Evolutionary conservation across 2,329 filamentous ascomycete genomes (phyloP).

Genomic region (Fusarium oligoseptatum): DNA sequence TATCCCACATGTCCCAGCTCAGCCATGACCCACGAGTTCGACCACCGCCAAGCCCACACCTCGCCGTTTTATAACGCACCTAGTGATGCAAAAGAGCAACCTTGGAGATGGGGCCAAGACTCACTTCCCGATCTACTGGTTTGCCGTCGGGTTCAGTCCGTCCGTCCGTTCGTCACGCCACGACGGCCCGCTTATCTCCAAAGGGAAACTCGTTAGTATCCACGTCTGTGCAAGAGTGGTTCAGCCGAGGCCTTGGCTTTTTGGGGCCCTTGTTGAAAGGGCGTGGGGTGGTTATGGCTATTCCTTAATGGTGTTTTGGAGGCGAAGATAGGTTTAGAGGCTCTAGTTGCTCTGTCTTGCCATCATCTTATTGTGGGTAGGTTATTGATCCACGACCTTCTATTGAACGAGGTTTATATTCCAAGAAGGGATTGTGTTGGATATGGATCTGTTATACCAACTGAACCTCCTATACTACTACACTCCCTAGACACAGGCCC

Average conservation of each 20-base stretch:
- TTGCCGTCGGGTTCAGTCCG: neutral
- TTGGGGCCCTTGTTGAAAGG: neutral
- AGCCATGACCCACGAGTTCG: neutral
- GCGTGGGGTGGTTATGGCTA: neutral
- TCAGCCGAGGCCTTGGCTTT: neutral
- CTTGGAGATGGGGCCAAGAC: neutral
- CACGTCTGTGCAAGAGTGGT: neutral
- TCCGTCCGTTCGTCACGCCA: neutral
- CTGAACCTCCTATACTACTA: neutral
- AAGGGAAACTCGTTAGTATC: neutral
- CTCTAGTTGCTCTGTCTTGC: neutral
- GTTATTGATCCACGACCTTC: neutral
- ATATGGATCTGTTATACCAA: neutral
- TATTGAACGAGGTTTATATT: neutral
- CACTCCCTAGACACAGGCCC: neutral
- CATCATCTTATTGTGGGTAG: neutral
- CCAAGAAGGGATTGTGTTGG: neutral
- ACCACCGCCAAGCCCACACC: neutral
- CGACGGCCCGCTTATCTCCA: neutral
- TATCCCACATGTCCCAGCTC: neutral
- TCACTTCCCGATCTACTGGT: constrained; percentile 1
- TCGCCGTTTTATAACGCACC: neutral
- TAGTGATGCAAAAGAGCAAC: constrained; percentile 2
- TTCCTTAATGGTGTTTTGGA: neutral
- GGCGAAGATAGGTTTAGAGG: neutral